Percentiles rank a stretch among this genome's conserved stretches.
phyloP scores from a whole-genome alignment of 73 alveolate genomes.

The Paramecium primaurelia region DNA sequence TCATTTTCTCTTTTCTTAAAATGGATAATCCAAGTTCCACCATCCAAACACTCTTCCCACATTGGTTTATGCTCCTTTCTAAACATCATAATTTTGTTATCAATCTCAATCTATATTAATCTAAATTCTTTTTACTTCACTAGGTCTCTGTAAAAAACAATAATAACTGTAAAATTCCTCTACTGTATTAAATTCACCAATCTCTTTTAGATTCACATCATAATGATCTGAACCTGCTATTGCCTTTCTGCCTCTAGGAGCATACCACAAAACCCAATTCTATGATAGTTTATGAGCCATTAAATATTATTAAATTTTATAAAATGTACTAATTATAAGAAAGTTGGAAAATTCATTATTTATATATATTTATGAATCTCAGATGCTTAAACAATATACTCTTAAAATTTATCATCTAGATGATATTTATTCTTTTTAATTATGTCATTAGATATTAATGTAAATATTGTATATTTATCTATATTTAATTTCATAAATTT shows the following conservation, averaged over 20 bases:
- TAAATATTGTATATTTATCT: no score
- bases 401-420: no score
- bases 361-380: no score
- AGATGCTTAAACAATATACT: no score
- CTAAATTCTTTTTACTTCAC: background rate
- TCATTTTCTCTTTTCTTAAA: constrained; percentile 36
- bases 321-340: no score
- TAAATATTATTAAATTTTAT: background rate
- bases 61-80: constrained; percentile 55
- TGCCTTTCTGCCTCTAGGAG: constrained; percentile 46
- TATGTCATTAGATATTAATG: no score
- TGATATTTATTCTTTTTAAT: no score
- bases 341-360: no score
- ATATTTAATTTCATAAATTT: no score
- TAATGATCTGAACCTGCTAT: constrained; percentile 30
- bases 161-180: constrained; percentile 43
- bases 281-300: constrained; percentile 7
- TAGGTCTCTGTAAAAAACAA: constrained; percentile 29
- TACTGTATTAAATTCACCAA: constrained; percentile 57
- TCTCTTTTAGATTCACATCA: constrained; percentile 17
- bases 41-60: constrained; percentile 56
- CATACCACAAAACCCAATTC: constrained; percentile 55
- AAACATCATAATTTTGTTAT: constrained; percentile 51
- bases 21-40: constrained; percentile 60
- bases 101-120: background rate